Percentiles rank a stretch among this genome's conserved stretches.
Evolutionary conservation across 2,329 filamentous ascomycete species (phyloP).

Genomic region (Calonectria ilicicola): DNA sequence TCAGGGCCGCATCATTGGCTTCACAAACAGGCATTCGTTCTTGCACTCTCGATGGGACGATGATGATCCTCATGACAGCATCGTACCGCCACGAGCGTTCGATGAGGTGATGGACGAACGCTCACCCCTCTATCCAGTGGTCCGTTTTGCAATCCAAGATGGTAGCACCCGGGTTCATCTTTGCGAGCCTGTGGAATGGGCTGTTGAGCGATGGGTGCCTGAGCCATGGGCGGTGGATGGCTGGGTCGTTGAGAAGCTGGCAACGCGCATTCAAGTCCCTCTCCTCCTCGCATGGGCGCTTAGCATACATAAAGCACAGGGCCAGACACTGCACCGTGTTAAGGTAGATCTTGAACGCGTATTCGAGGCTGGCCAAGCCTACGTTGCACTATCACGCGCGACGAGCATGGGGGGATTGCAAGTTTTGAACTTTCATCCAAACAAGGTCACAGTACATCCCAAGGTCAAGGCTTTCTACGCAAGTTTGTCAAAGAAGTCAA

Average conservation of each 20-base stretch:
- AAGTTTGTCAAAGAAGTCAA: no score
- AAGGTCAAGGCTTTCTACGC: background rate
- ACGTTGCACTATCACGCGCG: background rate
- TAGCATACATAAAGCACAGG: background rate
- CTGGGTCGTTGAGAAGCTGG: background rate
- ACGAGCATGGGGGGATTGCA: background rate
- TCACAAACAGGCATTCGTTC: constrained; percentile 53
- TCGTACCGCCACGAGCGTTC: no score
- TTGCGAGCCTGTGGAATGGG: constrained; percentile 92
- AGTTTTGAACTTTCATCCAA: background rate
- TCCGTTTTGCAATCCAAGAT: constrained; percentile 84
- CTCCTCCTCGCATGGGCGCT: background rate
- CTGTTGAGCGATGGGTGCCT: constrained; percentile 74
- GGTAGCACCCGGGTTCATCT: constrained; percentile 75
- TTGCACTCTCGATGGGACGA: constrained; percentile 55
- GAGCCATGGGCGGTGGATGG: background rate
- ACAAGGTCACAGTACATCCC: background rate
- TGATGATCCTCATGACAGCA: no score
- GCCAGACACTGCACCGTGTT: background rate
- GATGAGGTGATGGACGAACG: no score
- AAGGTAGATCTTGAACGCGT: background rate
- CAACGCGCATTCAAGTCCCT: background rate
- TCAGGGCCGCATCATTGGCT: constrained; percentile 78
- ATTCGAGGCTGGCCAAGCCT: background rate
- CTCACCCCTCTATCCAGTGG: constrained; percentile 85